Conservation (phyloP, 108 stramenopile species). For the Fragilariopsis cylindrus region DNA sequence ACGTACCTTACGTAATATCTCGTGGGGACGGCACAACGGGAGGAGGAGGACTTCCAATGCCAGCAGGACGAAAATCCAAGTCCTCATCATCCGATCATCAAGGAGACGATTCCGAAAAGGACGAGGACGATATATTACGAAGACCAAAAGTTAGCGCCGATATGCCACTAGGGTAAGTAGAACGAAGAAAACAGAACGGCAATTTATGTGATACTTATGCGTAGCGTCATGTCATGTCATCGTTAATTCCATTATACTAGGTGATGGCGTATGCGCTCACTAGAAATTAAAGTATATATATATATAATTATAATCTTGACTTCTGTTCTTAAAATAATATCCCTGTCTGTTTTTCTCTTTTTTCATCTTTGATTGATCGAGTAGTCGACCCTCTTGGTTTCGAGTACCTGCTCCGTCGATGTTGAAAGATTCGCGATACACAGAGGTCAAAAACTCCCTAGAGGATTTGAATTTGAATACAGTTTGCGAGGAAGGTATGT, state of each 20-base stretch:
- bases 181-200: not conserved
- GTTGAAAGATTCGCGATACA: conserved; percentile 63
- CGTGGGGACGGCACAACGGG: conserved; percentile 84
- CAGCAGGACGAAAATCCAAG: conserved; percentile 7
- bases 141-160: conserved; percentile 82
- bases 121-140: conserved; percentile 31
- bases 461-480: conserved; percentile 84
- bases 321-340: not conserved
- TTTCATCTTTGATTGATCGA: not conserved
- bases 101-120: not conserved
- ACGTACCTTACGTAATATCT: conserved; percentile 47
- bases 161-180: conserved; percentile 74
- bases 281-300: not conserved
- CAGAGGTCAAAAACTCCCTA: conserved; percentile 72
- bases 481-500: conserved; percentile 89
- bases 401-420: conserved; percentile 68
- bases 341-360: not conserved
- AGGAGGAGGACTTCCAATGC: conserved; percentile 87
- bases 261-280: not conserved
- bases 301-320: not conserved
- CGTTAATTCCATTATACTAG: not conserved
- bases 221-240: too few species aligned
- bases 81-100: not conserved
- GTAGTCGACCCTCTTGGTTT: conserved; percentile 73
- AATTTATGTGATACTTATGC: not conserved